Evolutionary conservation across 2,329 filamentous ascomycete genomes (phyloP).

Genomic region (Colletotrichum tabaci): DNA sequence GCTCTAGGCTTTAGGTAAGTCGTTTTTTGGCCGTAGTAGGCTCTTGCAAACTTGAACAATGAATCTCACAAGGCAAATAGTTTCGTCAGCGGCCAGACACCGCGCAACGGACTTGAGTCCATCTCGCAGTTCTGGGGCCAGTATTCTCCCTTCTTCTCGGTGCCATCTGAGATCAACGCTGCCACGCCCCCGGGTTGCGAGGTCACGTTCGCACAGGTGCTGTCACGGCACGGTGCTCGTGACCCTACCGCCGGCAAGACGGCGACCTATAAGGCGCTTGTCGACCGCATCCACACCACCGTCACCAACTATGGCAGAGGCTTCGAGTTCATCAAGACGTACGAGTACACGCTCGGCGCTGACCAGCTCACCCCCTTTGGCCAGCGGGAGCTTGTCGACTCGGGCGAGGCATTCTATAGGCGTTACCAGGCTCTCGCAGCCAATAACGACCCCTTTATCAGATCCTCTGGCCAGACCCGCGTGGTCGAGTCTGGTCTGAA

Average conservation of each 20-base stretch:
- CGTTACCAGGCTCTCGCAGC: constrained; percentile 77
- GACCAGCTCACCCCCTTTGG: constrained; percentile 80
- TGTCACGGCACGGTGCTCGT: constrained; percentile 88
- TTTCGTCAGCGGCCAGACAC: constrained; percentile 40
- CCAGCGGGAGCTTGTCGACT: constrained; percentile 78
- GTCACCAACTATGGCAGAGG: constrained; percentile 71
- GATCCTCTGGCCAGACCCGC: constrained; percentile 78
- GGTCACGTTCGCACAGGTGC: constrained; percentile 83
- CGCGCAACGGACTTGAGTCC: constrained; percentile 8
- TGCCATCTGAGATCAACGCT: constrained; percentile 75
- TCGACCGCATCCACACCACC: constrained; percentile 75
- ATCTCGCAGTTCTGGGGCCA: constrained; percentile 85
- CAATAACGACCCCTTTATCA: constrained; percentile 75
- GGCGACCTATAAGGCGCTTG: constrained; percentile 71
- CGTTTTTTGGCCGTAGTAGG: background rate
- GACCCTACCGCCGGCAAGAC: constrained; percentile 83
- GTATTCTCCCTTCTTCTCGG: constrained; percentile 87
- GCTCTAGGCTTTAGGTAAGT: constrained; percentile 36
- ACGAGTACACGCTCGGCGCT: constrained; percentile 78
- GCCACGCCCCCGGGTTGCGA: constrained; percentile 77
- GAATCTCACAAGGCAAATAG: constrained; percentile 23
- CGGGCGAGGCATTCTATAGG: constrained; percentile 81
- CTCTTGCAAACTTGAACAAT: background rate
- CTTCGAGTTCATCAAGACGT: constrained; percentile 80
- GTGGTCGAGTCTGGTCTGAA: constrained; percentile 82